phyloP scores from a whole-genome alignment of 805 yeast species.

The Cyberlindnera japonica region DNA sequence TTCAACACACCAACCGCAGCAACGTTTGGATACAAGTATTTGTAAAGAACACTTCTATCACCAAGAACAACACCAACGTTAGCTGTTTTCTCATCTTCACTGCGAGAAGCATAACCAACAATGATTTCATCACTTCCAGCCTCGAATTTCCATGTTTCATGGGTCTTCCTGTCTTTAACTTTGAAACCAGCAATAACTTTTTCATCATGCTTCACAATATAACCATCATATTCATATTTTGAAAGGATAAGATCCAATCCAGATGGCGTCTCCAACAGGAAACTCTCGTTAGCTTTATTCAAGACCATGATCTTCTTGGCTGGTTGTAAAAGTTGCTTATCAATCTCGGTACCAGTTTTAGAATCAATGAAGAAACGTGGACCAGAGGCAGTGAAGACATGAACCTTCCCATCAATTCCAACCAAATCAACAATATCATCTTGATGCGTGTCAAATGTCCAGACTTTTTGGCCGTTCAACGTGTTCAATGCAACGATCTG shows the following conservation, averaged over 20 bases:
- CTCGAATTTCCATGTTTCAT: neutral
- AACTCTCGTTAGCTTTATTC: conserved; percentile 16
- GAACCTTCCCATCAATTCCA: conserved; percentile 14
- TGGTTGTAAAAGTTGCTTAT: conserved; percentile 13
- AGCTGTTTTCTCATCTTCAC: conserved; percentile 40
- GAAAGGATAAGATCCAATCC: conserved; percentile 20
- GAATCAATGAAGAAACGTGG: conserved; percentile 23
- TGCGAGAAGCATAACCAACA: conserved; percentile 37
- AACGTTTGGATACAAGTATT: conserved; percentile 15
- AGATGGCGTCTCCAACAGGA: conserved; percentile 17
- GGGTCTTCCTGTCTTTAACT: neutral
- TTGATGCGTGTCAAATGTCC: conserved; percentile 34
- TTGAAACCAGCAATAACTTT: conserved; percentile 26
- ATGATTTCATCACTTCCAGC: conserved; percentile 28
- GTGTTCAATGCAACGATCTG: conserved; percentile 43
- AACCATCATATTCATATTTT: conserved; percentile 5
- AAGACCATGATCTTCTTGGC: conserved; percentile 13
- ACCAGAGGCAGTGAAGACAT: conserved; percentile 22
- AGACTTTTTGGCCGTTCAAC: conserved; percentile 34
- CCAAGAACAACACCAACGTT: conserved; percentile 47
- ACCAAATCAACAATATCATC: conserved; percentile 25
- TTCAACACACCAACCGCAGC: conserved; percentile 10
- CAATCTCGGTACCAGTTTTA: conserved; percentile 28
- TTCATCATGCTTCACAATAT: conserved; percentile 25
- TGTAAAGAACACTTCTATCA: conserved; percentile 13